Conservation (phyloP, 805 yeast species). For the Cyberlindnera mrakii region DNA sequence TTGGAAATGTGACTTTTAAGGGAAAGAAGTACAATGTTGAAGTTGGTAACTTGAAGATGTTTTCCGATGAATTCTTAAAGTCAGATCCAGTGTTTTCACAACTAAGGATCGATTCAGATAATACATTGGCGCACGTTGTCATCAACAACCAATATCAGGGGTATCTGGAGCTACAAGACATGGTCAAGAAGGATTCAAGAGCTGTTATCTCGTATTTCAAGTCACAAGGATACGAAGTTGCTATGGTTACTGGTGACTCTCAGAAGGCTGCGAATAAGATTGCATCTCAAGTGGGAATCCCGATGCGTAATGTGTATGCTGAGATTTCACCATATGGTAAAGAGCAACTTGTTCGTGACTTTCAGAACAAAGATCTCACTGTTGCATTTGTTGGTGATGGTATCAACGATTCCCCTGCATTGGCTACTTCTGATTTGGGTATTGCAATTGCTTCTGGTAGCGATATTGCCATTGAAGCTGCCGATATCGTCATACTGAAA, state of each 20-base stretch:
- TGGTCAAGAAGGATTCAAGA: slow-evolving; percentile 57
- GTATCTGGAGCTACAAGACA: slow-evolving; percentile 59
- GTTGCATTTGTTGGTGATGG: slow-evolving; percentile 97
- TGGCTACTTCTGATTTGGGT: slow-evolving; percentile 83
- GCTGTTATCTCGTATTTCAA: slow-evolving; percentile 52
- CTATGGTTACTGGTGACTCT: slow-evolving; percentile 89
- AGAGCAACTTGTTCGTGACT: slow-evolving; percentile 52
- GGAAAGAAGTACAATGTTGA: slow-evolving; percentile 28
- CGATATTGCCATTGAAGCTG: slow-evolving; percentile 95
- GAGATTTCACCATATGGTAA: slow-evolving; percentile 76
- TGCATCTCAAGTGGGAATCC: slow-evolving; percentile 65
- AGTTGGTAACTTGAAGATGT: slow-evolving; percentile 44
- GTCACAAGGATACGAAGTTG: slow-evolving; percentile 52
- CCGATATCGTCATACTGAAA: slow-evolving; percentile 76
- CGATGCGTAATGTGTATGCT: slow-evolving; percentile 57
- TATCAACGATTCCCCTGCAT: slow-evolving; percentile 94
- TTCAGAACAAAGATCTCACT: slow-evolving; percentile 40
- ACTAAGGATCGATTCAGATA: slow-evolving; percentile 25
- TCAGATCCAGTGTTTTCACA: slow-evolving; percentile 8
- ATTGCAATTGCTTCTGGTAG: slow-evolving; percentile 90
- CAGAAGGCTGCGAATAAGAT: slow-evolving; percentile 52
- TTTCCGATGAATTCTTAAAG: slow-evolving; percentile 10
- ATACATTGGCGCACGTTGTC: slow-evolving; percentile 50
- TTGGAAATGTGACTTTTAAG: slow-evolving; percentile 18
- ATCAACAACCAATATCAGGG: slow-evolving; percentile 60